These are phyloP conservation scores for Colletotrichum trifolii DNA, from an alignment of 2,329 filamentous ascomycete genomes.

Conservation along the genomic window DNA sequence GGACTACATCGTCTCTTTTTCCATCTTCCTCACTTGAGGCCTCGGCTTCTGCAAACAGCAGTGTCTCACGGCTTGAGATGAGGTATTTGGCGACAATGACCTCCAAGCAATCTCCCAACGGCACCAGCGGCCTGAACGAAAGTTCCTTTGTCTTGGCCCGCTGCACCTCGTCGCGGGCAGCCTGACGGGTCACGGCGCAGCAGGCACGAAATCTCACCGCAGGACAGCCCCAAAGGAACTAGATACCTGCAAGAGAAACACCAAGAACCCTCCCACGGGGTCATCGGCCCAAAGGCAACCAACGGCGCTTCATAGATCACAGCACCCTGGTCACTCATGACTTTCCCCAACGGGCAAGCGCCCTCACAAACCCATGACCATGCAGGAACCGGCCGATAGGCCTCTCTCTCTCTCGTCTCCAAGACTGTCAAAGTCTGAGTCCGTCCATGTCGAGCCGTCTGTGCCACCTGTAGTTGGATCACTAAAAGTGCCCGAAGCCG, in stretches of 20 bases:
- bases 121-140: conserved; percentile 10
- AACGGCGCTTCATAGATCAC: conserved; percentile 13
- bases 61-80: too few relatives aligned
- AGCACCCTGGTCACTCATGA: background rate
- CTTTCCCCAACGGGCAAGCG: conserved; percentile 31
- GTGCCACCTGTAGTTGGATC: conserved; percentile 4
- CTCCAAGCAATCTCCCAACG: conserved; percentile 26
- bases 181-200: conserved; percentile 29
- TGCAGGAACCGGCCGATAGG: conserved; percentile 4
- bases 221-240: background rate
- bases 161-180: conserved; percentile 2
- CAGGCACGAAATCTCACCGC: conserved; percentile 12
- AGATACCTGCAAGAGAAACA: too few relatives aligned
- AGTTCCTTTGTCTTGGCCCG: conserved; percentile 5
- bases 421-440: conserved; percentile 16
- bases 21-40: too few relatives aligned
- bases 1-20: too few relatives aligned
- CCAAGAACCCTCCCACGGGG: too few relatives aligned
- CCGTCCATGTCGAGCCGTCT: background rate
- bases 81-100: too few relatives aligned
- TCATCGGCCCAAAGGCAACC: conserved; percentile 5
- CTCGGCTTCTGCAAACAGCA: too few relatives aligned
- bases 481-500: conserved; percentile 2
- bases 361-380: conserved; percentile 16
- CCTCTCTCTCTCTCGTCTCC: background rate